Conservation (phyloP, 129 eudicot genomes). For the Pulicaria dysenterica region DNA sequence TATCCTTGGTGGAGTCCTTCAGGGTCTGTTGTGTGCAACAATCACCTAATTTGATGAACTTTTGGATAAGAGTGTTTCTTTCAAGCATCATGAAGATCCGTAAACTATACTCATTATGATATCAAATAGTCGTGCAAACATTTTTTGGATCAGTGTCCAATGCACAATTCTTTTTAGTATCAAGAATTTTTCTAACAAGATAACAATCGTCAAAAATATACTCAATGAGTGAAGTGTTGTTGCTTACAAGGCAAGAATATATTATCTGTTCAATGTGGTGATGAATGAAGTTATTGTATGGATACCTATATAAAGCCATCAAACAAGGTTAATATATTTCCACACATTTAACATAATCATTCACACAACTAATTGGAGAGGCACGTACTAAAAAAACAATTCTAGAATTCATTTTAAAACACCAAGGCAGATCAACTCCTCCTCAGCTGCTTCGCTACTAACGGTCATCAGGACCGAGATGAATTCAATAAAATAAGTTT, state of each 20-base stretch:
- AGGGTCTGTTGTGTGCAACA: constrained; percentile 76
- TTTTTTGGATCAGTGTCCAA: constrained; percentile 49
- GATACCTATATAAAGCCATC: constrained; percentile 58
- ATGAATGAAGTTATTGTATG: constrained; percentile 89
- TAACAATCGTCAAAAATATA: constrained; percentile 73
- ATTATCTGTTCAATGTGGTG: constrained; percentile 78
- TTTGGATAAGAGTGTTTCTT: constrained; percentile 7
- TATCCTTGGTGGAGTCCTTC: constrained; percentile 63
- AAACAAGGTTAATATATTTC: not conserved
- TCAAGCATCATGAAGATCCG: not conserved
- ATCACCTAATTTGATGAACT: constrained; percentile 3
- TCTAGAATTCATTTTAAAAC: constrained; percentile 68
- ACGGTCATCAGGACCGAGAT: constrained; percentile 74
- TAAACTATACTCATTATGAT: not conserved
- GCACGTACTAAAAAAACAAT: constrained; percentile 75
- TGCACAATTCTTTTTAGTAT: constrained; percentile 54
- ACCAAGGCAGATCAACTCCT: constrained; percentile 82
- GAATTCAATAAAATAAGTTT: constrained; percentile 57
- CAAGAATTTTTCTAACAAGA: constrained; percentile 75
- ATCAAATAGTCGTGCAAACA: constrained; percentile 2
- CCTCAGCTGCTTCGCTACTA: constrained; percentile 79
- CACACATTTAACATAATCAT: not conserved
- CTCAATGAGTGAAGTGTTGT: constrained; percentile 53
- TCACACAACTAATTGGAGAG: not conserved
- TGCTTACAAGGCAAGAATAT: constrained; percentile 74